Evolutionary conservation across 2,329 filamentous ascomycete genomes (phyloP).

Genomic region (Aspergillus novofumigatus): DNA sequence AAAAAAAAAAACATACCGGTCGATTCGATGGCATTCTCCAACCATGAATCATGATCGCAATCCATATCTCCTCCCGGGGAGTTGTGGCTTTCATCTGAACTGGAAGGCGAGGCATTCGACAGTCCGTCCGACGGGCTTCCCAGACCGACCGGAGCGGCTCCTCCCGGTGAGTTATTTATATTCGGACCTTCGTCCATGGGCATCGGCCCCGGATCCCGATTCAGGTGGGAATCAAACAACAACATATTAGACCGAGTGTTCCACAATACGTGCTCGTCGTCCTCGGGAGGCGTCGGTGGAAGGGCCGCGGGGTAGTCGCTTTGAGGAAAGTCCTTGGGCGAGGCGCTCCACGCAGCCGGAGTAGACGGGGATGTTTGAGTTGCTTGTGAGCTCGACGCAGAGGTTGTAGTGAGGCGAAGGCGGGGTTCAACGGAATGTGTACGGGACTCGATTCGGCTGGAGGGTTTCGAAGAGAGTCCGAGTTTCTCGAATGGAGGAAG

Average conservation of each 20-base stretch:
- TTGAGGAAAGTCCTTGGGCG: slow-evolving; percentile 13
- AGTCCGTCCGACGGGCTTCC: slow-evolving; percentile 28
- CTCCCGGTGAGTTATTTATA: slow-evolving; percentile 24
- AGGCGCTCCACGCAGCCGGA: slow-evolving; percentile 23
- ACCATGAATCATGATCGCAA: slow-evolving; percentile 32
- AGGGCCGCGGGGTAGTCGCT: slow-evolving; percentile 32
- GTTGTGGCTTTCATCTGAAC: slow-evolving; percentile 27
- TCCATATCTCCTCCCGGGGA: slow-evolving; percentile 29
- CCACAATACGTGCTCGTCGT: slow-evolving; percentile 38
- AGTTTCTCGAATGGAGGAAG: slow-evolving; percentile 53
- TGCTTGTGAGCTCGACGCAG: slow-evolving; percentile 28
- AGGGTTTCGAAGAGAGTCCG: slow-evolving; percentile 28
- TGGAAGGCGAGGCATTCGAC: slow-evolving; percentile 27
- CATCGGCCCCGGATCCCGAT: slow-evolving; percentile 22
- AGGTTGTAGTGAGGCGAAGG: slow-evolving; percentile 33
- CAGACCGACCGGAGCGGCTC: slow-evolving; percentile 25
- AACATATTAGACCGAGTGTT: slow-evolving; percentile 29
- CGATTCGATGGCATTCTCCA: slow-evolving; percentile 35
- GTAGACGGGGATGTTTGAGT: slow-evolving; percentile 32
- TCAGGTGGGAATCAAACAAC: slow-evolving; percentile 26
- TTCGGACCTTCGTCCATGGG: slow-evolving; percentile 27
- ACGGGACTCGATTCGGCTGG: slow-evolving; percentile 23
- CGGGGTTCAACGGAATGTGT: slow-evolving; percentile 26
- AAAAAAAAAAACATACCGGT: slow-evolving; percentile 26
- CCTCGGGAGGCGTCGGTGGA: slow-evolving; percentile 41